Percentiles rank a stretch among this genome's conserved stretches.
phyloP scores from a whole-genome alignment of 768 basidiomycete genomes.

The Boletus reticuloceps region DNA sequence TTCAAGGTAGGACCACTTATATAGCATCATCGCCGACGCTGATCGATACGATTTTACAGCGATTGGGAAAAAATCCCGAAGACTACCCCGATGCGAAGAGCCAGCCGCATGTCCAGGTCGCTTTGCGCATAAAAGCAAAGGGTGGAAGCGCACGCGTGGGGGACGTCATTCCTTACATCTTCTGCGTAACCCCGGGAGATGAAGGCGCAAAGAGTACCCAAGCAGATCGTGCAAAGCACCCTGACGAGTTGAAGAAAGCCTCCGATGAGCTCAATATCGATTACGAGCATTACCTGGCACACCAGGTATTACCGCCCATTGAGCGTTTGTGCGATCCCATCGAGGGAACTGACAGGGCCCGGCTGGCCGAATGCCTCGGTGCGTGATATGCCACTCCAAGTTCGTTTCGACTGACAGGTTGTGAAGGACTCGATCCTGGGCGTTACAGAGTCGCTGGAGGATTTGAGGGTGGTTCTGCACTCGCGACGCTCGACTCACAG shows the following conservation, averaged over 20 bases:
- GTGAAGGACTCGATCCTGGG: slow-evolving; percentile 56
- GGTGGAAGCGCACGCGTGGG: slow-evolving; percentile 80
- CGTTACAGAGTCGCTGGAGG: slow-evolving; percentile 47
- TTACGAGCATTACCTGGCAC: slow-evolving; percentile 86
- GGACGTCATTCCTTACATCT: slow-evolving; percentile 95
- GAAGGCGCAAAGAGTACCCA: slow-evolving; percentile 71
- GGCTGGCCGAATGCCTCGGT: slow-evolving; percentile 96
- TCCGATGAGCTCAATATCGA: slow-evolving; percentile 69
- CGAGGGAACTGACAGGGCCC: slow-evolving; percentile 88
- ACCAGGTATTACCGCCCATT: slow-evolving; percentile 92
- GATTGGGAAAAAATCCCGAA: slow-evolving; percentile 93
- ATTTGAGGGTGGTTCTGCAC: slow-evolving; percentile 54
- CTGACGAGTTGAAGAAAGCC: slow-evolving; percentile 81
- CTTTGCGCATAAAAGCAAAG: slow-evolving; percentile 81
- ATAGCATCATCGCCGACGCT: background rate
- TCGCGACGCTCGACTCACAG: slow-evolving; percentile 84
- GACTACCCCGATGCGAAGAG: slow-evolving; percentile 95
- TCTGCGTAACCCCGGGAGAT: slow-evolving; percentile 77
- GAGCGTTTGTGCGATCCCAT: slow-evolving; percentile 96
- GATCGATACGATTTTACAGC: slow-evolving; percentile 42
- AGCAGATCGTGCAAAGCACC: slow-evolving; percentile 90
- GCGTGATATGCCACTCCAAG: slow-evolving; percentile 12
- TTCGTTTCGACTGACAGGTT: background rate
- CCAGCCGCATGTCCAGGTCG: slow-evolving; percentile 97
- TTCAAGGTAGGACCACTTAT: slow-evolving; percentile 64